These are phyloP conservation scores for Vigna hirtella DNA, from an alignment of 306 rosid species.

Conservation along the genomic window DNA sequence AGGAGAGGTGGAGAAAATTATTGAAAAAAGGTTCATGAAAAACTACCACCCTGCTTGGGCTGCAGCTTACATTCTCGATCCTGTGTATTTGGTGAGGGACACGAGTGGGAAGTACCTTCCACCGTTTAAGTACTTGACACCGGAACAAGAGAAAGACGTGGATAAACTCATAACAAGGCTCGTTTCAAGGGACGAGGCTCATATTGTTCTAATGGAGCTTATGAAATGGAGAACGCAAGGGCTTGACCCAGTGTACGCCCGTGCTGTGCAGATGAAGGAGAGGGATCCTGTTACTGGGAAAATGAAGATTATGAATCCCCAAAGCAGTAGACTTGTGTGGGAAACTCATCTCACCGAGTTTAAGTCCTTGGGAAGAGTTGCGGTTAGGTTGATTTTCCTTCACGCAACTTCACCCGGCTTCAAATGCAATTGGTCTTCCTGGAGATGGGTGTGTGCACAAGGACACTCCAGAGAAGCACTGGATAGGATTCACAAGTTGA, in stretches of 20 bases:
- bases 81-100: constrained; percentile 62
- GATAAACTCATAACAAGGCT: constrained; percentile 69
- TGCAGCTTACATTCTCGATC: constrained; percentile 70
- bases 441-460: constrained; percentile 62
- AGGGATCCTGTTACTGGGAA: constrained; percentile 65
- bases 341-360: constrained; percentile 66
- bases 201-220: constrained; percentile 70
- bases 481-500: constrained; percentile 60
- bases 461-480: constrained; percentile 56
- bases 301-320: constrained; percentile 65
- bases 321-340: constrained; percentile 76
- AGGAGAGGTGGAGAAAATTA: constrained; percentile 55
- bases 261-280: constrained; percentile 73
- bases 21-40: constrained; percentile 65
- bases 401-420: constrained; percentile 69
- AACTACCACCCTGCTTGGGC: constrained; percentile 85
- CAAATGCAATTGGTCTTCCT: constrained; percentile 60
- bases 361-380: constrained; percentile 68
- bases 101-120: constrained; percentile 74
- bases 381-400: constrained; percentile 72
- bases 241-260: constrained; percentile 68
- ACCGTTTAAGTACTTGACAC: constrained; percentile 63
- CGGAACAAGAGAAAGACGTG: constrained; percentile 71
- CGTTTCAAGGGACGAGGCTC: constrained; percentile 65
- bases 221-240: constrained; percentile 85